Evolutionary conservation across 345 rosid species (phyloP), one percentile per base, ranked within the genome.

Genomic region (Microcos paniculata): DNA sequence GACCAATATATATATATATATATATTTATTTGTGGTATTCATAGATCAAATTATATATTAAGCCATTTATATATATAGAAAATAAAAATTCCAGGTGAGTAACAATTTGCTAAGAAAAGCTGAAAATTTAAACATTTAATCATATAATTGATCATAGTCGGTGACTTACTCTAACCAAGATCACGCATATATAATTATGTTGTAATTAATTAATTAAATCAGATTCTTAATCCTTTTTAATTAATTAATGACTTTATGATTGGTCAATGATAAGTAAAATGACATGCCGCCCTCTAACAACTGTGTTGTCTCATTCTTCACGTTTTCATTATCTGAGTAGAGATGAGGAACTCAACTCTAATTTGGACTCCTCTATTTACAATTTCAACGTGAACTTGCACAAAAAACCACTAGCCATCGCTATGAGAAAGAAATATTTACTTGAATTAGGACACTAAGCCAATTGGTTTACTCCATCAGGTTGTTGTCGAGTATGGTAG

Each of bases 261-360:
- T 18, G 23, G 48, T 65, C 61, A 19, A 62, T 43, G 43, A 21
- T 12, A 51, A 57, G 48, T 40, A 72, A 42, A 42, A 58, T 1
- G 71, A 59, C 77, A 66, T 66, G 83, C 78, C 84, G 74, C 55
- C 57, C 72, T 53, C 48, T 24, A 75, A 78, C 82, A 23, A 72
- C 82, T 75, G 75, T 75, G 75, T 73, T 75, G 84, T 82, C 82
- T 46, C 19, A 30, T 78, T 78, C n/a, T 45, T 56, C 67, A 49
- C 16, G 72, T 65, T 59, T 58, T 53, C 46, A 58, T 28, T 30
- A 62, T 69, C 23, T 10, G 16, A n/a, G n/a, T 31, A 11, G 9
- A 53, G 11, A 15, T 7, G 8, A 16, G 23, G 0, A 10, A 31
- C 45, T 31, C 23, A 33, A 31, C 1, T 62, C 45, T 16, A 9